phyloP scores from a whole-genome alignment of 495 filamentous ascomycete genomes.

The Lophiostoma macrostomum region DNA sequence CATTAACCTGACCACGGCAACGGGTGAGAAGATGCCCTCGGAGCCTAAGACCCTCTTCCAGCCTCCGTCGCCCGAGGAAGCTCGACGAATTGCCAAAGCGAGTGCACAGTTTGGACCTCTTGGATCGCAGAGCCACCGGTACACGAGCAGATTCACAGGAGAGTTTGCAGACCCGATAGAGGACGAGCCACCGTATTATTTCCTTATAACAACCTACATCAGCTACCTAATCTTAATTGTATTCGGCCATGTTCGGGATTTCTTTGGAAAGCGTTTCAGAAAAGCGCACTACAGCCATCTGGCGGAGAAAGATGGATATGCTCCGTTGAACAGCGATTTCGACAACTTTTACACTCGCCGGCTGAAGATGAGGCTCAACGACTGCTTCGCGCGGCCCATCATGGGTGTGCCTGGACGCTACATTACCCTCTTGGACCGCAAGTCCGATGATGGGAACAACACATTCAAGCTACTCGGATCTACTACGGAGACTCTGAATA shows the following conservation, averaged over 20 bases:
- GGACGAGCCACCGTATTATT: constrained; percentile 96
- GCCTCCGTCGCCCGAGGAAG: constrained; percentile 85
- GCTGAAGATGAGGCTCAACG: constrained; percentile 89
- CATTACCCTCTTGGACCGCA: constrained; percentile 87
- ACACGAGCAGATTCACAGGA: constrained; percentile 80
- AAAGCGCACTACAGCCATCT: constrained; percentile 79
- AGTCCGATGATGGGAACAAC: constrained; percentile 82
- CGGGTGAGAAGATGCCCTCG: constrained; percentile 70
- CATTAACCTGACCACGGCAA: constrained; percentile 88
- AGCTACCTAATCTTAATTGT: constrained; percentile 94
- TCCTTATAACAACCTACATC: constrained; percentile 92
- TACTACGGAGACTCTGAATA: constrained; percentile 90
- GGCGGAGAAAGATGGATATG: constrained; percentile 81
- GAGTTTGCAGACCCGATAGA: constrained; percentile 78
- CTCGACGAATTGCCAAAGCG: constrained; percentile 65
- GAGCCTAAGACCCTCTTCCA: constrained; percentile 76
- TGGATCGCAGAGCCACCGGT: constrained; percentile 72
- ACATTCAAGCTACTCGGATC: constrained; percentile 85
- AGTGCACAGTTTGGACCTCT: constrained; percentile 93
- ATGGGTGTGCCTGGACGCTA: constrained; percentile 92
- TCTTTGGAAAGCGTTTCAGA: constrained; percentile 94
- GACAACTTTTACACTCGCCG: constrained; percentile 97
- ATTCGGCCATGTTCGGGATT: constrained; percentile 92
- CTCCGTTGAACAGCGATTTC: constrained; percentile 96
- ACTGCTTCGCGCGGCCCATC: constrained; percentile 88